phyloP scores from a whole-genome alignment of 176 grass and related monocot genomes.

The Aegilops umbellulata region DNA sequence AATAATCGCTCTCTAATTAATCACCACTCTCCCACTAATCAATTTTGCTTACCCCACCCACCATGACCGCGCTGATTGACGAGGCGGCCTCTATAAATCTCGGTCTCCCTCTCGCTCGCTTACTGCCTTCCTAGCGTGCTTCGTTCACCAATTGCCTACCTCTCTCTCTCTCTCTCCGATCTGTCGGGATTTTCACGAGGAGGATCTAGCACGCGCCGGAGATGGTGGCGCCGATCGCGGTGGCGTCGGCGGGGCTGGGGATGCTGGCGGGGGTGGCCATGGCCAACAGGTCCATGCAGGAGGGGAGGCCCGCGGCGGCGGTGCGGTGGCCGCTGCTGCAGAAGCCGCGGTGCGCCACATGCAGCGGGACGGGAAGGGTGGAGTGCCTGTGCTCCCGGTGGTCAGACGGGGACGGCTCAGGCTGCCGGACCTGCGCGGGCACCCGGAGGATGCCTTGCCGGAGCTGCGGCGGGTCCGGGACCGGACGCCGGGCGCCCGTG shows the following conservation, averaged over 20 bases:
- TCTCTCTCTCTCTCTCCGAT: neutral
- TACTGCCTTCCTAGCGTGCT: neutral
- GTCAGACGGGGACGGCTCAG: conserved; percentile 63
- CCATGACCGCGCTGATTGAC: conserved; percentile 1
- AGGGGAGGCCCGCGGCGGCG: neutral
- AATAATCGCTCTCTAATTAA: neutral
- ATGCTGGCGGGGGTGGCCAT: conserved; percentile 75
- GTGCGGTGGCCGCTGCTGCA: conserved; percentile 17
- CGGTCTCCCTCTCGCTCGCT: neutral
- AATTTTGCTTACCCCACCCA: conserved; percentile 11
- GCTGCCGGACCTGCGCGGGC: conserved; percentile 73
- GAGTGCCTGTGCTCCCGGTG: conserved; percentile 75
- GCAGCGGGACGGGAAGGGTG: conserved; percentile 68
- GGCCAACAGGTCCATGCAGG: conserved; percentile 54
- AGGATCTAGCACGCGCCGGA: neutral
- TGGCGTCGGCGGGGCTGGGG: conserved; percentile 84
- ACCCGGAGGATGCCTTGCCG: conserved; percentile 61
- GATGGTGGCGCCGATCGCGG: conserved; percentile 66
- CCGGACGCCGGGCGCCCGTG: conserved; percentile 51
- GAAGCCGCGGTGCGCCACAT: conserved; percentile 61
- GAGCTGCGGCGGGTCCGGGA: conserved; percentile 79
- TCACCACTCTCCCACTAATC: neutral
- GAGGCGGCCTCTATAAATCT: conserved; percentile 23
- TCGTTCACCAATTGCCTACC: neutral
- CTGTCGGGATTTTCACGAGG: neutral